Evolutionary conservation across 495 filamentous ascomycete genomes (phyloP), one percentile per base, ranked within the genome.

Genomic region (Pyronema omphalodes): DNA sequence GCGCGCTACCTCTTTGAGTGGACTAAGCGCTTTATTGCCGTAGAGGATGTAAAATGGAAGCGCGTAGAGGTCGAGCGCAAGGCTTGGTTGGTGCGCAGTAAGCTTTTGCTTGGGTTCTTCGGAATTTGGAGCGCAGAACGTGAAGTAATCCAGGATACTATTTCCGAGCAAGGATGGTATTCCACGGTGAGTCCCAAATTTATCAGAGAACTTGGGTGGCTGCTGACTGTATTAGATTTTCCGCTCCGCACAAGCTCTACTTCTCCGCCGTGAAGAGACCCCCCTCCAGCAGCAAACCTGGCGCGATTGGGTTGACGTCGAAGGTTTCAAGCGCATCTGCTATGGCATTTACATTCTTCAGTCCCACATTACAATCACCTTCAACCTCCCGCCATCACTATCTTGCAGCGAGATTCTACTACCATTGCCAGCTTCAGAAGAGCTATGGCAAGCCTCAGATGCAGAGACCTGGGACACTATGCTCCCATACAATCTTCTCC

Each of bases 371-470:
- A 67, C 69, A 6, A 73, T 79, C 35, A 75, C 72, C 0, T 79
- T 79, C 66, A 78, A 76, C 53, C 76, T 79, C 56, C 74, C 75
- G 0, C 69, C 68, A 5, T 56, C 70, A 0, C 64, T 55, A 15
- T 74, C 74, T 15, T 36, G 40, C 39, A 9, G 40, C n/a, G 37
- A 35, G 6, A 34, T 54, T 14, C 40, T 12, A 34, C 52, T 54
- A 35, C 52, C 37, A 0, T 29, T 54, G 7, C 52, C 41, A 1
- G 18, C 18, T n/a, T 44, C 52, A 9, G 41, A 46, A 15, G 40
- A 44, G 33, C 9, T 46, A 9, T 54, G 52, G 52, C n/a, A 54
- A 34, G 11, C 50, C 9, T 3, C 36, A 9, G 14, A 39, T 17
- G 35, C 50, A 6, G 19, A 40, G 3, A 14, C 19, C 6, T 43